phyloP scores from a whole-genome alignment of 2,329 filamentous ascomycete species.

The Ophiostoma perfectum region DNA sequence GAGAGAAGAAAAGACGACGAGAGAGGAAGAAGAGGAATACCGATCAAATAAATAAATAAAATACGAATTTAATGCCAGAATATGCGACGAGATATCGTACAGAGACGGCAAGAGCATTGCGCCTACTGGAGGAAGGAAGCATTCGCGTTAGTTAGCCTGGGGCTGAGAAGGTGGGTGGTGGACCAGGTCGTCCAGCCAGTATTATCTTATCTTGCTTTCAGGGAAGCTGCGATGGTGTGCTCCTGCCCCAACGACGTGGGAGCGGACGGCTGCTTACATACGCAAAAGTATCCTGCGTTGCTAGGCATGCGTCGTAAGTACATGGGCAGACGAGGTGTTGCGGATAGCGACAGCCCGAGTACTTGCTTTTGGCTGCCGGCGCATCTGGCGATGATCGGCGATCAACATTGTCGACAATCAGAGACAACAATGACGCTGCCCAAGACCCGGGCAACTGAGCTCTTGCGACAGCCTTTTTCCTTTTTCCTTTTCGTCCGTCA shows the following conservation, averaged over 20 bases:
- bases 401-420: neutral
- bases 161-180: neutral
- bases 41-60: too few relatives aligned
- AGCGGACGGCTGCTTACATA: neutral
- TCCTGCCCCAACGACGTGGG: slow-evolving; percentile 1
- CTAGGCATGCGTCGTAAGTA: neutral
- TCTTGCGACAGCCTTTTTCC: neutral
- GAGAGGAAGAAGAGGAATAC: neutral
- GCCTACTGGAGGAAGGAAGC: neutral
- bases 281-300: too few relatives aligned
- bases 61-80: neutral
- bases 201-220: neutral
- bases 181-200: neutral
- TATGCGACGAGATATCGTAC: neutral
- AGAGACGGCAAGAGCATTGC: neutral
- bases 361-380: neutral
- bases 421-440: slow-evolving; percentile 6
- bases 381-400: slow-evolving; percentile 6
- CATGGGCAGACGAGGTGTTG: neutral
- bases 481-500: neutral
- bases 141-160: neutral
- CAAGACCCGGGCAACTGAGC: neutral
- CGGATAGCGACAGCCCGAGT: too few relatives aligned
- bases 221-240: neutral
- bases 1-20: neutral